These are phyloP conservation scores for Rosa lucieae DNA, from an alignment of 306 rosid species.

Conservation along the genomic window DNA sequence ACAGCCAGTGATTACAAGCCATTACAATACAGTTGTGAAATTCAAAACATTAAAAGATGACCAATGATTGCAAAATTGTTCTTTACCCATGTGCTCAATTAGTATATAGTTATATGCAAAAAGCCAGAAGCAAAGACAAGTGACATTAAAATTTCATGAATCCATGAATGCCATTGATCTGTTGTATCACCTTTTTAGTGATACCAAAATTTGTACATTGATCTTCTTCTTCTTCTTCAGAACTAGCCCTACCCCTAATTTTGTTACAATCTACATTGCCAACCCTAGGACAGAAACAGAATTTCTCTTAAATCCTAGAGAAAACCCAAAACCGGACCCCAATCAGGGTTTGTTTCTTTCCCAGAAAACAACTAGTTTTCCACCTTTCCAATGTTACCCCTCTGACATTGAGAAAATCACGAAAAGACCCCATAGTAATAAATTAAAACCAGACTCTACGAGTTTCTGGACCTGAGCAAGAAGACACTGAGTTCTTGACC, in stretches of 20 bases:
- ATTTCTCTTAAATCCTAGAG: not conserved
- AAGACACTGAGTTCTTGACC: slow-evolving; percentile 92
- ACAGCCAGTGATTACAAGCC: not conserved
- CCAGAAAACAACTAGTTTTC: slow-evolving; percentile 26
- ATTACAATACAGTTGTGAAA: not conserved
- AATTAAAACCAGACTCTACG: not conserved
- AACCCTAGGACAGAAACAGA: not conserved
- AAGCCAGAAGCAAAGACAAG: not conserved
- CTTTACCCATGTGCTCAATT: not conserved
- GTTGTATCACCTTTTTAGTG: not conserved
- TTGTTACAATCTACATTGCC: not conserved
- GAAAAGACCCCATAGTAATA: not conserved
- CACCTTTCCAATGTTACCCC: not conserved
- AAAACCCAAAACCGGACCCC: not conserved
- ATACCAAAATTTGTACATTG: not conserved
- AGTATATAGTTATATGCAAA: not conserved
- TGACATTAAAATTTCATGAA: not conserved
- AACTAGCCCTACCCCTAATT: not conserved
- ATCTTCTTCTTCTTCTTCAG: not conserved
- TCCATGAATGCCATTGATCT: not conserved
- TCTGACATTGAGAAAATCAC: not conserved
- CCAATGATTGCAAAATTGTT: not conserved
- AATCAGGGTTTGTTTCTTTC: not conserved
- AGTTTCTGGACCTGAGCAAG: slow-evolving; percentile 70
- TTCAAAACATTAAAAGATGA: not conserved